Conservation (phyloP, 2,329 filamentous ascomycete genomes). For the Torrubiella hemipterigena region DNA sequence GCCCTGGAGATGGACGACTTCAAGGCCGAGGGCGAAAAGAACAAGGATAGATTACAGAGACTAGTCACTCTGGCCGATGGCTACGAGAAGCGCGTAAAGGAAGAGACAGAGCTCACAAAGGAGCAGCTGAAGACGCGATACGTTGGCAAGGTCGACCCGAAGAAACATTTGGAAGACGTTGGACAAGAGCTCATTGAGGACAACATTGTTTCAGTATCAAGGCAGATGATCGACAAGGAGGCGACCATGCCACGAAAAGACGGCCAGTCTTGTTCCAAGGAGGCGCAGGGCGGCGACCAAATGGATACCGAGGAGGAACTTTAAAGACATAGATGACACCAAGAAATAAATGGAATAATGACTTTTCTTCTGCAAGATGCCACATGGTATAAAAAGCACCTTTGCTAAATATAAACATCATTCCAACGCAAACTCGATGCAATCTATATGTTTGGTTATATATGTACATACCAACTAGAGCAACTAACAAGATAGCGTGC, state of each 20-base stretch:
- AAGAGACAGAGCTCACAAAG: conserved; percentile 93
- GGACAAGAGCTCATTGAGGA: conserved; percentile 96
- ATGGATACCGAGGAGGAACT: conserved; percentile 61
- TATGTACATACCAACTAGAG: too few relatives aligned
- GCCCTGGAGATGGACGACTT: conserved; percentile 96
- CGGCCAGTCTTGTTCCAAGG: conserved; percentile 30
- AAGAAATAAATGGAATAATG: not conserved
- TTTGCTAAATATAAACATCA: too few relatives aligned
- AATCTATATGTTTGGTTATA: too few relatives aligned
- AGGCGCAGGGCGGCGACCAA: conserved; percentile 39
- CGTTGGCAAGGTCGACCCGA: conserved; percentile 95
- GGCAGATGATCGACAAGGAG: conserved; percentile 99
- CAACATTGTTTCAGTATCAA: conserved; percentile 96
- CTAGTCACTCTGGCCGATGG: conserved; percentile 85
- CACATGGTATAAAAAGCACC: too few relatives aligned
- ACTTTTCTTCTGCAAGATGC: too few relatives aligned
- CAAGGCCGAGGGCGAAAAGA: conserved; percentile 68
- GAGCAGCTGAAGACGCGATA: conserved; percentile 98
- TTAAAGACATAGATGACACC: conserved; percentile 12
- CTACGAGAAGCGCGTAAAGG: conserved; percentile 97
- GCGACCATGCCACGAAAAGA: conserved; percentile 77
- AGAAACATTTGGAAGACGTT: conserved; percentile 97
- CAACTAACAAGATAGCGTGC: too few relatives aligned
- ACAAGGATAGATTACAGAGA: conserved; percentile 78
- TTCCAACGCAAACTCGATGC: too few relatives aligned